Evolutionary conservation across 2,329 filamentous ascomycete species (phyloP), one percentile per base, ranked within the genome.

Genomic region (Ophiostoma montium): DNA sequence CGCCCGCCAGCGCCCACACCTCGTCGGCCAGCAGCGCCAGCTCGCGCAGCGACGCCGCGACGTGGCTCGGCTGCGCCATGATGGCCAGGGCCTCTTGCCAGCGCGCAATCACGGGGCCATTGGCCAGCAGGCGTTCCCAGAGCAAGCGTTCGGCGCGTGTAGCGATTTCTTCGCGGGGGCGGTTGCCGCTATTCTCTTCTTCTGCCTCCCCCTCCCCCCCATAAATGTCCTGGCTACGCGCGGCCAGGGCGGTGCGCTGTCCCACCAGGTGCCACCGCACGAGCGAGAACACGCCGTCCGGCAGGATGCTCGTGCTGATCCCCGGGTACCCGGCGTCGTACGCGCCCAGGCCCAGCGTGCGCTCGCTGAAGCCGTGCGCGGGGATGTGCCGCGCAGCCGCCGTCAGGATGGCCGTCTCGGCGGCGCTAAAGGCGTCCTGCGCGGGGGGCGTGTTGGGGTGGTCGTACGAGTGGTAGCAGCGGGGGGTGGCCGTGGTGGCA

Each of bases 21-120:
- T 98, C 92, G 63, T 95, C 90, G n/a, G 84, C 76, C 5, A 98
- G 77, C 46, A 76, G 71, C 38, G 84, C 80, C 4, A 98, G 76
- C 67, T 96, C 92, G 41, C 74, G 74, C 3, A 95, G 62, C 0
- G 88, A 89, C 9, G 78, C 67, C 0, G 86, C 78, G 32, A 94
- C 74, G 63, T 90, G 84, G 52, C 74, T 77, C 0, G 87, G 85
- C 51, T 94, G 81, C 5, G 88, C 87, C 85, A 95, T 95, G 53
- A 94, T 71, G 4, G 86, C 88, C 3, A 96, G 73, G 41, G 90
- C 92, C 75, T 94, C 87, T 67, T 94, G 86, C 87, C 86, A 95
- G 46, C 82, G 76, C 52, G 77, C 73, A 47, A 90, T 76, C 31
- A 95, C 69, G 9, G 79, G 71, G 52, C 65, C 67, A 63, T 96